Base-by-base conservation (phyloP, 805 yeast genomes). In the Kluyveromyces lactis region DNA sequence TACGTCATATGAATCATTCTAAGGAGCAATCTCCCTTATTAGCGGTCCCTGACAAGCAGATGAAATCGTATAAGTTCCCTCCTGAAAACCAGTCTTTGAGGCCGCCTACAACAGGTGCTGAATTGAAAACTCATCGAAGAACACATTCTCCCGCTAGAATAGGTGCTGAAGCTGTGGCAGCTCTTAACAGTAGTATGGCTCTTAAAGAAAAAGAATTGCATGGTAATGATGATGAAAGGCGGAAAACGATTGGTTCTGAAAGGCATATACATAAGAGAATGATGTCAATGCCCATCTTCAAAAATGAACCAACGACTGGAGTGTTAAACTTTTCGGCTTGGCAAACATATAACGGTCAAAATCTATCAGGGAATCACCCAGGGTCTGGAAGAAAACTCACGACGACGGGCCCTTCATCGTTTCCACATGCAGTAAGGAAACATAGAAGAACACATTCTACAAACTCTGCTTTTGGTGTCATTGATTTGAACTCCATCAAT, bases 121-220 rank as follows among this genome's bases (percentile, higher is more conserved):
- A 21, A 17, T 11, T 41, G 34, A 26, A 31, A 29, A 28, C 26
- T 8, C 53, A 52, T 32, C 50, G 49, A 44, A 58, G 79, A 44
- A 75, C 80, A 13, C 56, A 71, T 23, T 77, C 85, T 1, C 87
- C 87, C 0, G 82, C 86, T 1, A 77, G 76, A 48, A 69, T 79
- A 9, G 89, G 89, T 1, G 86, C 86, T 1, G 73, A 71, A 17
- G 86, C 86, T 1, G 83, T 81, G 1, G 81, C 85, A 0, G 64
- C 67, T 1, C 49, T 73, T 26, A 58, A 56, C 28, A 55, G 58
- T 10, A 45, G 51, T 6, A 47, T 46, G 6, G 38, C 36, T 2
- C 39, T 58, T 18, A 57, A 51, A 38, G 62, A 58, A 34, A 61
- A 58, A 41, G 53, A 47, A 5, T 15, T 26, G 8, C 26, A 12